Evolutionary conservation across 1,284 basidiomycete species (phyloP), one percentile per base, ranked within the genome.

Genomic region (Dichomitus squalens): DNA sequence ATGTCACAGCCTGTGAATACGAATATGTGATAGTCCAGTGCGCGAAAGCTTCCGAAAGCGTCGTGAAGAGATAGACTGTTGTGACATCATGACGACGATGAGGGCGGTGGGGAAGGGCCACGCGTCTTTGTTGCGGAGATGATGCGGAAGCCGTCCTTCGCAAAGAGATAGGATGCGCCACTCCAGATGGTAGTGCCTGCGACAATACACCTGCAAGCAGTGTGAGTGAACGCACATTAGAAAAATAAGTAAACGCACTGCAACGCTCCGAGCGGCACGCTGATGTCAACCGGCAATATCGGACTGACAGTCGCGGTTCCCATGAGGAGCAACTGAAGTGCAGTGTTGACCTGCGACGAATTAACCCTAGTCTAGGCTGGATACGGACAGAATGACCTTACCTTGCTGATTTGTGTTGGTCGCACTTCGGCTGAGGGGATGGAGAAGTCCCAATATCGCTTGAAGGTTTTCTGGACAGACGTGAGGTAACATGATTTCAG

Each of bases 371-470:
- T 23, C 23, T 35, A 38, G 21, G 16, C 40, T 4, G 16, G n/a
- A 44, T 7, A 29, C n/a, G 25, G n/a, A n/a, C 16, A 9, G 14
- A 3, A n/a, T 7, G 18, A 5, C 58, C 76, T 46, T 52, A 91
- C 93, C 80, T 96, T 96, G 81, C 92, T 95, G 52, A 96, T 95
- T 40, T 75, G 76, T 4, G 96, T 98, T 0, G 96, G 96, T 27
- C 85, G 85, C 7, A 98, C 95, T 72, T 96, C 94, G 0, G 94
- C 96, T 0, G 93, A 95, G 1, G 96, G 95, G 59, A 98, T 87
- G 12, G 91, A 91, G 58, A 96, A 93, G 71, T 98, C 93, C 88
- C 95, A 98, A 73, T 98, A 99, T 36, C 96, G 84, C 46, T 78
- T 71, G 67, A 94, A 87, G 0, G 95, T 98, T 88, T 96, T 96